A percentile compares a stretch with the other conserved stretches of the same genome.
phyloP scores from a whole-genome alignment of 1,284 basidiomycete genomes.

The Athelia sp. region DNA sequence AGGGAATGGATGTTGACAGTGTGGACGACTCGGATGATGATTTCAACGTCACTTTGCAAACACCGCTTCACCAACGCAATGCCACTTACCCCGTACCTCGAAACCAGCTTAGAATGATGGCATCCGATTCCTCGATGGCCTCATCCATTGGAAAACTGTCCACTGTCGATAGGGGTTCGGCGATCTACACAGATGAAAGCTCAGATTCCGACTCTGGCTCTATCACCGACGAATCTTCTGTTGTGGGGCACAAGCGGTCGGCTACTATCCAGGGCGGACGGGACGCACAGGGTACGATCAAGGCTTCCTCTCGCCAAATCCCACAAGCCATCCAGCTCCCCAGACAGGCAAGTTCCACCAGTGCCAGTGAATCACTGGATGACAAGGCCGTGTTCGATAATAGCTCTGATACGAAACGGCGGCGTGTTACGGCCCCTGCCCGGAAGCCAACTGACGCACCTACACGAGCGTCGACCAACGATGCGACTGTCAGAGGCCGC shows the following conservation, averaged over 20 bases:
- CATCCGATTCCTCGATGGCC: slow-evolving; percentile 33
- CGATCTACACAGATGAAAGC: slow-evolving; percentile 38
- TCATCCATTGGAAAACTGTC: slow-evolving; percentile 39
- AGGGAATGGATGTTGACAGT: slow-evolving; percentile 18
- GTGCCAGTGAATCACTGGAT: not conserved
- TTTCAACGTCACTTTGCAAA: slow-evolving; percentile 61
- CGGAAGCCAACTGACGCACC: not conserved
- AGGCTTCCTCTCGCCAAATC: not conserved
- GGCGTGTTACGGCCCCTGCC: not conserved
- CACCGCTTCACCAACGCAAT: slow-evolving; percentile 36
- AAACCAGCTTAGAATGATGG: slow-evolving; percentile 23
- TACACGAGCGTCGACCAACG: not conserved
- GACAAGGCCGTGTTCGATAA: not conserved
- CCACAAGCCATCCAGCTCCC: not conserved
- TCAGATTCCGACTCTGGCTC: slow-evolving; percentile 37
- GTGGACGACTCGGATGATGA: slow-evolving; percentile 48
- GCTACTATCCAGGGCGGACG: slow-evolving; percentile 5
- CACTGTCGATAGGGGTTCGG: slow-evolving; percentile 38
- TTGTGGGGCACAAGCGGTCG: slow-evolving; percentile 30
- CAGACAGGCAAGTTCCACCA: not conserved
- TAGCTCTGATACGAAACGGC: not conserved
- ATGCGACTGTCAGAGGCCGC: not conserved
- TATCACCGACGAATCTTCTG: slow-evolving; percentile 25
- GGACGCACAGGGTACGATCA: not conserved
- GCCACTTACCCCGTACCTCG: slow-evolving; percentile 14